Conservation (phyloP, 2,329 filamentous ascomycete species). For the Aspergillus sergii region DNA sequence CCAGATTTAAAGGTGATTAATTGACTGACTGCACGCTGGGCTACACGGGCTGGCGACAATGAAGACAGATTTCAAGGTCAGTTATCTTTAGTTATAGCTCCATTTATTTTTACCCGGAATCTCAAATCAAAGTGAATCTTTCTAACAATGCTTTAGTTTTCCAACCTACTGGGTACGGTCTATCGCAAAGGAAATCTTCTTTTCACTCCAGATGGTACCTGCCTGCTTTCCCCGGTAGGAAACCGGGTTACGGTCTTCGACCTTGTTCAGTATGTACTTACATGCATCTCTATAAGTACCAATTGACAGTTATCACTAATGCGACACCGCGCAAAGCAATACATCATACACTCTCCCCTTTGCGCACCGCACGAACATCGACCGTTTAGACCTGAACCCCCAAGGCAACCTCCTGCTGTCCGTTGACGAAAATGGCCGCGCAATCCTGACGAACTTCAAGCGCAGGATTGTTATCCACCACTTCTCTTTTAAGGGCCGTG, state of each 20-base stretch:
- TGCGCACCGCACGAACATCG: slow-evolving; percentile 90
- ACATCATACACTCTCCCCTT: slow-evolving; percentile 62
- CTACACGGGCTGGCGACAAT: slow-evolving; percentile 55
- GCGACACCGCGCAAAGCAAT: slow-evolving; percentile 31
- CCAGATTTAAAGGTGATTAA: slow-evolving; percentile 9
- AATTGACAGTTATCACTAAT: slow-evolving; percentile 3
- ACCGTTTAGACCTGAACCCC: slow-evolving; percentile 83
- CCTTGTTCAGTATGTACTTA: slow-evolving; percentile 73
- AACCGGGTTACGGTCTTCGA: slow-evolving; percentile 97
- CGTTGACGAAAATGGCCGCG: slow-evolving; percentile 90
- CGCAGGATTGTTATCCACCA: slow-evolving; percentile 87
- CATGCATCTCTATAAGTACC: not conserved
- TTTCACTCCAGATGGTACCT: slow-evolving; percentile 94
- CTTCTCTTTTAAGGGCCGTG: slow-evolving; percentile 86
- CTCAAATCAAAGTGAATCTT: not conserved
- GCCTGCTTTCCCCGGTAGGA: slow-evolving; percentile 92
- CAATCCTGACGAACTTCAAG: slow-evolving; percentile 87
- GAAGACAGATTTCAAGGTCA: slow-evolving; percentile 99
- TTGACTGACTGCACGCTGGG: slow-evolving; percentile 27
- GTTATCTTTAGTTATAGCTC: not conserved
- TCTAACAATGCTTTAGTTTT: slow-evolving; percentile 66
- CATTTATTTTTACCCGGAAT: not conserved
- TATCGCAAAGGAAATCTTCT: slow-evolving; percentile 97
- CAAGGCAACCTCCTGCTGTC: slow-evolving; percentile 89
- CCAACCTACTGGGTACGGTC: slow-evolving; percentile 95